Evolutionary conservation across 2,329 filamentous ascomycete species (phyloP), one percentile per base, ranked within the genome.

Genomic region (Aspergillus aculeatus): DNA sequence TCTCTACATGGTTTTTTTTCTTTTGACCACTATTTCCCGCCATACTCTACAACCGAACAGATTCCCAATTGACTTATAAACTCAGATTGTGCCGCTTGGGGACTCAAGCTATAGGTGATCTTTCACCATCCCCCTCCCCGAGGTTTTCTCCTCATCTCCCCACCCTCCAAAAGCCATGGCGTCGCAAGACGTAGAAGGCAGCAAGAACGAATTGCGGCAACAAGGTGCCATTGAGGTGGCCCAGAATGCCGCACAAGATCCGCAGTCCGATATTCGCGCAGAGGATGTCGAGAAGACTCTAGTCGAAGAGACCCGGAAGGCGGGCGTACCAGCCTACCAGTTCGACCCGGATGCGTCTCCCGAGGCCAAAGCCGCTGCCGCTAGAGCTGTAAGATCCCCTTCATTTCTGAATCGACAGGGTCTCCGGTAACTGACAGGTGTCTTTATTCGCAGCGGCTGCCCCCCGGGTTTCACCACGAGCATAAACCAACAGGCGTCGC

Each of bases 281-380:
- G 84, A 89, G 47, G 86, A 88, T 64, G 90, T 90, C 32, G 84
- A 96, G 77, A 82, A 85, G 66, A 85, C 85, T 68, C 83, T 97
- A 52, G 83, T 96, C 26, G 82, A 90, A 56, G 88, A 96, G 75
- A 91, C 91, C 66, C 86, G 83, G 70, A 89, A 89, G 69, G 91
- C 89, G 12, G 95, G 95, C 47, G 86, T 89, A 24, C 80, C 88
- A 31, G 93, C 92, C 64, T 95, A 90, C 73, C 85, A 88, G 63
- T 99, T 98, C 78, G 85, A 99, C 72, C 92, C 95, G 0, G 80
- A 96, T 80, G 93, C 92, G 47, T 88, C 83, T 48, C 84, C 89
- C 0, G 91, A 92, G 73, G 84, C 96, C 76, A 99, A 99, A 81
- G 88, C 85, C 62, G 89, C 89, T 32, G 90, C 93, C 73, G 88